Evolutionary conservation across 2,329 filamentous ascomycete genomes (phyloP), one percentile per base, ranked within the genome.

Genomic region (Davidsoniella eucalypti): DNA sequence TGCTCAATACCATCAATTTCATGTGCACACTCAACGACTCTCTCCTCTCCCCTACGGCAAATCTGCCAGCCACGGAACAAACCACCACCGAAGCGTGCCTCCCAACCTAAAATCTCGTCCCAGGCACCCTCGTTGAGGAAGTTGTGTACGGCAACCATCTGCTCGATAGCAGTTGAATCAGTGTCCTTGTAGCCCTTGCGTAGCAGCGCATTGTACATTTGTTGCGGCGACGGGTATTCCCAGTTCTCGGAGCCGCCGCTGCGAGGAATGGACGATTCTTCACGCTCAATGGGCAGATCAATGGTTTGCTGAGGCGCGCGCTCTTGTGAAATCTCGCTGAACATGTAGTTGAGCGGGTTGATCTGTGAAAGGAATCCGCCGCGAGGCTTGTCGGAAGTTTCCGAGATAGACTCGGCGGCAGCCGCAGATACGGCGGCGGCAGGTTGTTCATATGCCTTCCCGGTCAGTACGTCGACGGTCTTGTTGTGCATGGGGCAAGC

Each of bases 161-260:
- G 81, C 66, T 95, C 88, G 12, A 98, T 88, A 3, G 88, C 87
- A 17, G 90, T 92, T 50, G 87, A 77, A 51, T 94, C 88, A 0
- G 92, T 96, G 63, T 96, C 88, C 0, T 84, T 87, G 66, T 95
- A 92, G 52, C 92, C 92, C 67, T 98, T 98, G 56, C 92, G 82
- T 54, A 96, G 69, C 67, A 98, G 82, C 6, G 92, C 92, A 61
- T 98, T 96, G 72, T 96, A 98, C 92, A 98, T 98, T 66, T 98
- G 92, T 68, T 98, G 92, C 0, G 92, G 90, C 0, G 87, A 95
- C 0, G 92, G 92, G 62, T 98, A 98, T 65, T 96, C 92, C 92
- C 92, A 98, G 60, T 85, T 93, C 44, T 80, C 77, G 48, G 80
- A 73, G 44, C 78, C 75, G 53, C 83, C 79, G 59, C 84, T 86